Base-by-base conservation (phyloP, 2,329 filamentous ascomycete species). In the Cytospora paraplurivora region DNA sequence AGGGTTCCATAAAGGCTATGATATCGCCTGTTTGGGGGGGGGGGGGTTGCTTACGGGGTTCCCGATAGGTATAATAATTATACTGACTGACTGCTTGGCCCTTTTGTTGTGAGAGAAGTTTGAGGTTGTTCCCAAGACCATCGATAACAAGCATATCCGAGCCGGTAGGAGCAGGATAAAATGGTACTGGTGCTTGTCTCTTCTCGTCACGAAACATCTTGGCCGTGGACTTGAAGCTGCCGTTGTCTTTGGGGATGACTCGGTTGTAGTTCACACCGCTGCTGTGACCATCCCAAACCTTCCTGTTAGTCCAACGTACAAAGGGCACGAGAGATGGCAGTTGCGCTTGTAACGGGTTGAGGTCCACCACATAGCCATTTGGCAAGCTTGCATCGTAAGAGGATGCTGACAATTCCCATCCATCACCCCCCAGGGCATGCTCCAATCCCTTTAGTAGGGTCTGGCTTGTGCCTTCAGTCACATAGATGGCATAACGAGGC, bases 31-130 rank as follows among this genome's bases (percentile, higher is more conserved):
- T 27, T 27, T 2, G 27, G 27, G 27, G 27, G 27, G 27, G 27
- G 2, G 27, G 2, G 4, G 27, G 27, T 27, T 27, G 27, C 27
- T 27, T 27, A 8, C 21, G 38, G 15, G 55, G 61, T 2, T 63
- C 61, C 5, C 55, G 49, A 35, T 59, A 63, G 32, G 61, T 63
- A 49, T 63, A 51, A 32, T 55, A 34, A 5, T 41, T 19, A 15
- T 32, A 38, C 2, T 13, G 33, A 11, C 27, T 3, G 7, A 34
- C 49, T 1, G 54, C 37, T 32, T 63, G 15, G 11, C 62, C 62
- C 56, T 63, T 63, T n/a, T 63, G 55, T 38, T 63, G 62, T 44
- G 62, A 63, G 37, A 63, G 38, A 3, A n/a, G 17, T 33, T 59
- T 63, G n/a, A 63, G 50, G 13, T 63, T n/a, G 13, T 32, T 17